phyloP scores from a whole-genome alignment of 2,329 filamentous ascomycete genomes.

The Gnomoniopsis smithogilvyi region DNA sequence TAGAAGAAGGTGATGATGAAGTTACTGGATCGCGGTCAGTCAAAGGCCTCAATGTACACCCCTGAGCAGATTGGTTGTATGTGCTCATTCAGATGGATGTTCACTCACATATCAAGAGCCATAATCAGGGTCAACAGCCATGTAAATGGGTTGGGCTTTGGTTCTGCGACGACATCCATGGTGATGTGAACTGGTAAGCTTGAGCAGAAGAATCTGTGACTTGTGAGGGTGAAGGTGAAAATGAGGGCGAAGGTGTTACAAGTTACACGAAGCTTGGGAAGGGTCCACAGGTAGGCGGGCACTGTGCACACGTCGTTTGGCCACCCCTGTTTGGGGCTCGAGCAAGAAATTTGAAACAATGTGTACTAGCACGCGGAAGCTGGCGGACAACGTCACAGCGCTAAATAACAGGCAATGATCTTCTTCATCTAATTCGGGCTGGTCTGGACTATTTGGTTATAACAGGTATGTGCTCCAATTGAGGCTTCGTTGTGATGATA shows the following conservation, averaged over 20 bases:
- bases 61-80: not conserved
- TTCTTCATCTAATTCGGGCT: no score
- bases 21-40: not conserved
- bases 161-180: conserved; percentile 6
- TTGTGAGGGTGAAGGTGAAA: not conserved
- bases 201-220: not conserved
- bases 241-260: not conserved
- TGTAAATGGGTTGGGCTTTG: not conserved
- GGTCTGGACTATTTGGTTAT: no score
- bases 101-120: conserved; percentile 7
- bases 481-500: no score
- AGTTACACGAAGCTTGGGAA: no score
- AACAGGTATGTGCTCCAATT: no score
- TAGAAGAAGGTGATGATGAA: conserved; percentile 14
- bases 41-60: not conserved
- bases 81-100: not conserved
- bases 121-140: conserved; percentile 11
- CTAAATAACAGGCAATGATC: no score
- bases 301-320: no score
- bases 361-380: no score
- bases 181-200: not conserved
- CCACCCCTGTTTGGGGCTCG: no score
- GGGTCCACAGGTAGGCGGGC: no score
- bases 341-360: no score
- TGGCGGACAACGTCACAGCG: no score